These are phyloP conservation scores for Colletotrichum gigasporum DNA, from an alignment of 2,329 filamentous ascomycete species.

Conservation along the genomic window DNA sequence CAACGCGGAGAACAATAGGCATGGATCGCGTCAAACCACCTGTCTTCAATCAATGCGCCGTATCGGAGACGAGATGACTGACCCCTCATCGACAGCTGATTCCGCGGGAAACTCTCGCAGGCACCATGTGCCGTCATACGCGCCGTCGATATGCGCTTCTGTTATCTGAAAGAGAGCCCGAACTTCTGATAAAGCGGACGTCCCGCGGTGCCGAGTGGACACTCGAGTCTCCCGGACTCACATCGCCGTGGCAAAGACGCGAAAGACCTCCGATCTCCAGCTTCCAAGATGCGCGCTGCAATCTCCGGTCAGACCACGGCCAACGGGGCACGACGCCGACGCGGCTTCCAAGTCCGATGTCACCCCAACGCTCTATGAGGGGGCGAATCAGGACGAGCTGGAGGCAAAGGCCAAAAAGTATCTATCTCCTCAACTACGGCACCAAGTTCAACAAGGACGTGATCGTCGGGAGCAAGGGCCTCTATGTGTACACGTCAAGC, in stretches of 20 bases:
- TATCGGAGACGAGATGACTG: no score
- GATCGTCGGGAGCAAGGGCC: constrained; percentile 53
- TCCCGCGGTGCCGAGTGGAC: no score
- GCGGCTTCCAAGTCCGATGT: neutral
- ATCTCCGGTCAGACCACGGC: neutral
- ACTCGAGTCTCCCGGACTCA: no score
- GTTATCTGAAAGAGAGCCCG: neutral
- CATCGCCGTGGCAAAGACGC: no score
- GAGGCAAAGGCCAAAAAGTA: constrained; percentile 35
- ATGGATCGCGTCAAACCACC: no score
- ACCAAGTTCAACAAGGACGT: constrained; percentile 42
- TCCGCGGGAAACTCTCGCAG: neutral
- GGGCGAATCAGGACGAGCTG: constrained; percentile 34
- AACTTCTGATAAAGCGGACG: no score
- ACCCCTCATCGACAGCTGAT: neutral
- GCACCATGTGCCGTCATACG: no score
- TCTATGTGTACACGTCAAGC: constrained; percentile 55
- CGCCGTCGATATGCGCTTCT: no score
- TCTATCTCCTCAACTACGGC: constrained; percentile 39
- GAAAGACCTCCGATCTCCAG: no score
- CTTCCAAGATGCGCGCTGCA: neutral
- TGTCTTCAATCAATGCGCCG: no score
- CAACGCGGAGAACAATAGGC: no score
- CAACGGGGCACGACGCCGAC: neutral
- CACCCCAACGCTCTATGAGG: constrained; percentile 34